A percentile compares a stretch with the other conserved stretches of the same genome.
phyloP scores from a whole-genome alignment of 23 red algal species.

The Chondrus crispus region DNA sequence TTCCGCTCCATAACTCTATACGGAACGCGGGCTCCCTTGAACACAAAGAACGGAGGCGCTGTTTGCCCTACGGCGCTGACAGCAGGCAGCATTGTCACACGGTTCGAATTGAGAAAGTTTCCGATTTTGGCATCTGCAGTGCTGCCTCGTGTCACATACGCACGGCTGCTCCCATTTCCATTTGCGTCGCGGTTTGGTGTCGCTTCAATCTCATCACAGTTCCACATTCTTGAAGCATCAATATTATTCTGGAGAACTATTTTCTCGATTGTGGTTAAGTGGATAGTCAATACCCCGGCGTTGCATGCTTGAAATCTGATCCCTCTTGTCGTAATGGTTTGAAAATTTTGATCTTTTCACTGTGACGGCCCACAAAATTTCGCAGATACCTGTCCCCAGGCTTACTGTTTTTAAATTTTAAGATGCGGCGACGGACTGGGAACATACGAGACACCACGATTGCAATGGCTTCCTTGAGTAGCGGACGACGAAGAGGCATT shows the following conservation, averaged over 20 bases:
- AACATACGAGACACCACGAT: background rate
- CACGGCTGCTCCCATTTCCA: background rate
- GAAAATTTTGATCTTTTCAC: background rate
- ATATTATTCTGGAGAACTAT: background rate
- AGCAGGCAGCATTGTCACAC: slow-evolving; percentile 18
- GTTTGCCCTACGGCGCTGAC: background rate
- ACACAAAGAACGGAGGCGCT: background rate
- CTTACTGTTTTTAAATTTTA: background rate
- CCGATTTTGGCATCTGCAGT: background rate
- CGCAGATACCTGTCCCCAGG: background rate
- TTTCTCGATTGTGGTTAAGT: background rate
- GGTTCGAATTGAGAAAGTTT: background rate
- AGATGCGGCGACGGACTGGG: background rate
- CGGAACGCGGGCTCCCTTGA: slow-evolving; percentile 1
- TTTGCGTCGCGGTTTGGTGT: background rate
- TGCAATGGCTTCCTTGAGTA: background rate
- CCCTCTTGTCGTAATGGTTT: background rate
- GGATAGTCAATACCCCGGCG: background rate
- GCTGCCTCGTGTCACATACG: background rate
- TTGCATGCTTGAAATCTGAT: background rate
- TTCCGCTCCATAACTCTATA: background rate
- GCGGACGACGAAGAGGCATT: background rate
- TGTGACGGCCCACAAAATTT: background rate
- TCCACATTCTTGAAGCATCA: background rate
- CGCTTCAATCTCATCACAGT: background rate